phyloP scores from a whole-genome alignment of 1,284 basidiomycete genomes.

The Gymnopus androsaceus region DNA sequence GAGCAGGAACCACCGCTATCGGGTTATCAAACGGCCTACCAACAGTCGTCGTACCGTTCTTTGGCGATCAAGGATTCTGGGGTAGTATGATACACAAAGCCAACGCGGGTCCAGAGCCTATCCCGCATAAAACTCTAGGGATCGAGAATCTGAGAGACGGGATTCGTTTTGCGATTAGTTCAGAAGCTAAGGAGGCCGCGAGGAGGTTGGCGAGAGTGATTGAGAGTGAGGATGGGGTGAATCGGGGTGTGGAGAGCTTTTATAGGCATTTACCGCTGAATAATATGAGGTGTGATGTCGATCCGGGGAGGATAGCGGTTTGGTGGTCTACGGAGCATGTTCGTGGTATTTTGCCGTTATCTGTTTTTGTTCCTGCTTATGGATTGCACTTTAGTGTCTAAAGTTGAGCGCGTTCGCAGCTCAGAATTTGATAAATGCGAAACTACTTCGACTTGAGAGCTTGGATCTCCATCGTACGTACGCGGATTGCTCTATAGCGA shows the following conservation, averaged over 20 bases:
- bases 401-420: conserved; percentile 58
- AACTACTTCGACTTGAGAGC: conserved; percentile 42
- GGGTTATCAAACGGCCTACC: conserved; percentile 65
- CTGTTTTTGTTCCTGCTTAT: not conserved
- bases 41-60: conserved; percentile 70
- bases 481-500: not conserved
- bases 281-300: conserved; percentile 66
- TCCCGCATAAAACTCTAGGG: conserved; percentile 54
- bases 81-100: conserved; percentile 62
- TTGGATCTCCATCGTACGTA: conserved; percentile 51
- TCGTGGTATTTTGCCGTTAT: conserved; percentile 12
- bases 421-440: conserved; percentile 48
- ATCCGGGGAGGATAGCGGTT: conserved; percentile 48
- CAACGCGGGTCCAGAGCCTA: conserved; percentile 64
- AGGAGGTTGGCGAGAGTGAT: conserved; percentile 54
- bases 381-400: conserved; percentile 38
- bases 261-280: conserved; percentile 62
- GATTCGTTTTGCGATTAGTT: conserved; percentile 49
- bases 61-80: conserved; percentile 65
- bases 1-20: conserved; percentile 67
- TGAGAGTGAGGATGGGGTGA: conserved; percentile 51
- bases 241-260: conserved; percentile 54
- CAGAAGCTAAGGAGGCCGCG: conserved; percentile 49
- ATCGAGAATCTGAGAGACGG: conserved; percentile 55
- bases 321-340: conserved; percentile 62